Evolutionary conservation across 495 filamentous ascomycete genomes (phyloP), one percentile per base, ranked within the genome.

Genomic region (Halenospora varia): DNA sequence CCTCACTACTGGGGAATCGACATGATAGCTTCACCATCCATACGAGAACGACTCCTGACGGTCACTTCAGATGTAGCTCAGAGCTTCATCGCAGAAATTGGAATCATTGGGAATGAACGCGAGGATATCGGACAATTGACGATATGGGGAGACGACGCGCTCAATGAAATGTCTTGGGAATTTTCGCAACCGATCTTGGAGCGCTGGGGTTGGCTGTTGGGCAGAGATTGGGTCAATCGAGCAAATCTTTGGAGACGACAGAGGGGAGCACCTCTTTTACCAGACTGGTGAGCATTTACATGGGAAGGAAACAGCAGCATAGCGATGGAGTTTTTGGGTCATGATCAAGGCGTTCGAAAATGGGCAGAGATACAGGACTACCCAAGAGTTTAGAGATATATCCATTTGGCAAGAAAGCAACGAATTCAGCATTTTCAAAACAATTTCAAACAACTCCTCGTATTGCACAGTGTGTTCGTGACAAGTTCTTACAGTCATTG

Each of bases 1-100:
- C 65, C 68, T 10, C 73, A 76, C 55, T 73, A 73, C 48, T 70
- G 66, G 18, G 72, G 71, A 46, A 68, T 76, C 26, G 73, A 76
- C 53, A 56, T 75, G 48, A 63, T 76, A 23, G 64, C 72, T 17
- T 69, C 71, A 6, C 67, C 64, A 2, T 56, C 65, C 0, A 52
- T 75, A 8, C 68, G 71, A 13, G 68, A 75, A 15, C 60, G 65
- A 6, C 51, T 71, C 3, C 25, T 71, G 25, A 59, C 51, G 13
- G 53, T 63, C 18, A 55, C 59, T 3, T 3, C 55, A n/a, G 65
- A 69, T 8, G 63, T 66, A 17, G 63, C 66, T 2, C 56, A 63
- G 26, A 57, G 57, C 26, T 72, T 72, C 48, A 40, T 69, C 25
- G 51, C 48, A 9, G 67, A 70, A n/a, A 56, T 67, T 0, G 65